Evolutionary conservation across 73 alveolate species (phyloP).

Genomic region (Tetrahymena borealis): DNA sequence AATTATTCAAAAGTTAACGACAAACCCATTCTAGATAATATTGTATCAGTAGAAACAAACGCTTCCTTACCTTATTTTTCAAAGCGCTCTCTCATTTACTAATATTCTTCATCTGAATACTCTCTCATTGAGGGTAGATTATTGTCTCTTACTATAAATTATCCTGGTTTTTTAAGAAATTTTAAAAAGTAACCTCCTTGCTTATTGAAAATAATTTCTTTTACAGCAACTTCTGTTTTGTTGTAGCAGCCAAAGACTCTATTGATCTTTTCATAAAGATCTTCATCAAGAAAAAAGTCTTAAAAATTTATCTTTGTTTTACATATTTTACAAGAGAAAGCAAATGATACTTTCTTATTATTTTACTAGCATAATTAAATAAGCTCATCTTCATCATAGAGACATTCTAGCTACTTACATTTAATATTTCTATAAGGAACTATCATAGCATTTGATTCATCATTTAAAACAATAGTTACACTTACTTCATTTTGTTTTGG

Average conservation of each 20-base stretch:
- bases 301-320: neutral
- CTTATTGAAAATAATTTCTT: neutral
- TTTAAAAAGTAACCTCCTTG: neutral
- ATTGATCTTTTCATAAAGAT: neutral
- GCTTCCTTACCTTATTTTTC: neutral
- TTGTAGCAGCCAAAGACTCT: neutral
- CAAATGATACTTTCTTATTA: neutral
- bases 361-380: neutral
- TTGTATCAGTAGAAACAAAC: neutral
- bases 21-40: neutral
- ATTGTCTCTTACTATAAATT: neutral
- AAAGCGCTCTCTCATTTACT: neutral
- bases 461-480: neutral
- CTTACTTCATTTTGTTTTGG: neutral
- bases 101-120: neutral
- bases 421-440: neutral
- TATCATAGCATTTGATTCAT: neutral
- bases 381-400: neutral
- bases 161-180: neutral
- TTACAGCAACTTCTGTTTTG: neutral
- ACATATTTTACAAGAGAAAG: neutral
- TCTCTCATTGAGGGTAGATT: neutral
- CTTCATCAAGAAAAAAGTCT: neutral
- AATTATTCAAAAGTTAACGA: neutral
- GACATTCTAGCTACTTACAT: neutral